Evolutionary conservation across 495 filamentous ascomycete genomes (phyloP), one percentile per base, ranked within the genome.

Genomic region (Xylaria castorea): DNA sequence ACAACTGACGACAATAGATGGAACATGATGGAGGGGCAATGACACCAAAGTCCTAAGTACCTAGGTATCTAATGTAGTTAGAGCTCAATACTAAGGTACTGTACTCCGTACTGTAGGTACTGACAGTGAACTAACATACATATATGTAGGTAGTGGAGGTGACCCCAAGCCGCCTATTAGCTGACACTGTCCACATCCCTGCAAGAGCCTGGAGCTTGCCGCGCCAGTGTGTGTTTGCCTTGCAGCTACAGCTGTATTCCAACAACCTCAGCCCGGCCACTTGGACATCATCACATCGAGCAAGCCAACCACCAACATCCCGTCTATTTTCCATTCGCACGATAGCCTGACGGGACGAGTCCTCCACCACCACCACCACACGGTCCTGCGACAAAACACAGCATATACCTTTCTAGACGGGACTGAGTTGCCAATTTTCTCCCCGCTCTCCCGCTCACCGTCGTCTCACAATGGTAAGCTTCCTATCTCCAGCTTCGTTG

Each of bases 221-320:
- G 77, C 79, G 79, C 79, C 79, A 80, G 79, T 75, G 63, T 70
- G 73, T 79, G 79, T 79, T 80, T 80, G 79, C 79, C 79, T 80
- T 77, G 77, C 68, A 71, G 60, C 46, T 64, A 63, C 44, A 60
- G 36, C 65, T 64, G 42, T 40, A 57, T 48, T 62, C 32, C 65
- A 76, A 63, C 73, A 61, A 76, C 70, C 62, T 70, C 73, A 76
- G 70, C 74, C 69, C 32, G 57, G 40, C 69, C 72, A 62, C 40
- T 53, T 57, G 30, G 68, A 22, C 68, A 68, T 65, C 62, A 66
- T 70, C 55, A 66, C 48, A 62, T 58, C 71, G 25, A 77, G 70
- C 40, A 71, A 48, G 66, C 76, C 58, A 68, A 40, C 44, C 25
- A n/a, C n/a, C n/a, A n/a, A 22, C 66, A 8, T 36, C 36, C 44